These are phyloP conservation scores for Malassezia globosa DNA, from an alignment of 1,284 basidiomycete genomes.

Conservation along the genomic window DNA sequence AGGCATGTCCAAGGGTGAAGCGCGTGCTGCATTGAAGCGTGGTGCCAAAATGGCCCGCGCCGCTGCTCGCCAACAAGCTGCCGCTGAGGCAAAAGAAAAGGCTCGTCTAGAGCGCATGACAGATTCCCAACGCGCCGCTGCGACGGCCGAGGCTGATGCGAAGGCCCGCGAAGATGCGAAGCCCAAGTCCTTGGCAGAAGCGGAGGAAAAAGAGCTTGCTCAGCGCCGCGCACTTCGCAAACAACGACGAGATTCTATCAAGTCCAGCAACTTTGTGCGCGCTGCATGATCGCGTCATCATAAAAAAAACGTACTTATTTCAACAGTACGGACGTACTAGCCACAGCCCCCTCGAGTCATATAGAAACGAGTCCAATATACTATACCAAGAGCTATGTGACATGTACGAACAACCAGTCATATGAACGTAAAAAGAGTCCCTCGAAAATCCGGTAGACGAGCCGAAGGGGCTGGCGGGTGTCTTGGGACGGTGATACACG, in stretches of 20 bases:
- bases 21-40: conserved; percentile 34
- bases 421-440: no score
- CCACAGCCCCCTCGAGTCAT: no score
- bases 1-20: conserved; percentile 40
- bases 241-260: conserved; percentile 33
- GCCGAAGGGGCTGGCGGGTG: no score
- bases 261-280: conserved; percentile 39
- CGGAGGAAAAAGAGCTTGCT: conserved; percentile 1
- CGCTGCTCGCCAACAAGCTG: conserved; percentile 25
- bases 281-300: conserved; percentile 25
- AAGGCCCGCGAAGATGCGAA: conserved; percentile 22
- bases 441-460: no score
- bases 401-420: no score
- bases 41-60: conserved; percentile 31
- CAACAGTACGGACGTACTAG: no score
- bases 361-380: no score
- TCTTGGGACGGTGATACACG: no score
- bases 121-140: conserved; percentile 1
- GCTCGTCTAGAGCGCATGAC: conserved; percentile 9
- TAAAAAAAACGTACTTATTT: no score
- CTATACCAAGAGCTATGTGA: no score
- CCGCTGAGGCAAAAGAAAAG: conserved; percentile 24
- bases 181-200: conserved; percentile 14
- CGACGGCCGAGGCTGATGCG: not conserved
- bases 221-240: conserved; percentile 22